These are phyloP conservation scores for Capsella bursapastoris DNA, from an alignment of 345 rosid genomes.

Conservation along the genomic window DNA sequence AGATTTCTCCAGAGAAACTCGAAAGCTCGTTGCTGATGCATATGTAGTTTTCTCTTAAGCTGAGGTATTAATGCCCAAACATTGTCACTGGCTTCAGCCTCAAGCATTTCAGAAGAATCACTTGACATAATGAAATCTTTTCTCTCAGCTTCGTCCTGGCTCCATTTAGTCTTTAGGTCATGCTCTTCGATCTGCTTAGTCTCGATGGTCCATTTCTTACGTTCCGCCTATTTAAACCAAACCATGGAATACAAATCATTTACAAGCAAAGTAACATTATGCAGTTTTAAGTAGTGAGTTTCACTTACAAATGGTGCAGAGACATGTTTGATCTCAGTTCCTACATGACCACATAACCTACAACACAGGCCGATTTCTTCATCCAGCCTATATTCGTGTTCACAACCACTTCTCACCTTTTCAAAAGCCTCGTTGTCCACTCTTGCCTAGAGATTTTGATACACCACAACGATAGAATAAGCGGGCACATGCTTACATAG, in stretches of 20 bases:
- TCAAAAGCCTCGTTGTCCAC: slow-evolving; percentile 47
- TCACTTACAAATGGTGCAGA: slow-evolving; percentile 90
- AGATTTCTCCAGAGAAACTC: slow-evolving; percentile 88
- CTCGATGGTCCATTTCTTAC: slow-evolving; percentile 52
- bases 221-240: slow-evolving; percentile 46
- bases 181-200: slow-evolving; percentile 43
- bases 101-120: slow-evolving; percentile 40
- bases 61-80: slow-evolving; percentile 90
- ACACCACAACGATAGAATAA: slow-evolving; percentile 8
- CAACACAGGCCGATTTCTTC: slow-evolving; percentile 90
- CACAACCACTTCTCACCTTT: slow-evolving; percentile 55
- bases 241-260: slow-evolving; percentile 25
- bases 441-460: slow-evolving; percentile 48
- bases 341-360: slow-evolving; percentile 67
- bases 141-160: slow-evolving; percentile 44
- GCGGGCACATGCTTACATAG: neutral
- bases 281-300: neutral
- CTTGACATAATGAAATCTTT: slow-evolving; percentile 41
- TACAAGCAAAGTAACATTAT: neutral
- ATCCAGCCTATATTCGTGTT: slow-evolving; percentile 62
- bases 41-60: slow-evolving; percentile 63
- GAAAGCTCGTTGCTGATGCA: slow-evolving; percentile 86
- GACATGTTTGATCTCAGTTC: slow-evolving; percentile 73
- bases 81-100: slow-evolving; percentile 59
- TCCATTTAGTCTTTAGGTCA: slow-evolving; percentile 45